phyloP scores from a whole-genome alignment of 1,284 basidiomycete species.

The Thelephora terrestris region DNA sequence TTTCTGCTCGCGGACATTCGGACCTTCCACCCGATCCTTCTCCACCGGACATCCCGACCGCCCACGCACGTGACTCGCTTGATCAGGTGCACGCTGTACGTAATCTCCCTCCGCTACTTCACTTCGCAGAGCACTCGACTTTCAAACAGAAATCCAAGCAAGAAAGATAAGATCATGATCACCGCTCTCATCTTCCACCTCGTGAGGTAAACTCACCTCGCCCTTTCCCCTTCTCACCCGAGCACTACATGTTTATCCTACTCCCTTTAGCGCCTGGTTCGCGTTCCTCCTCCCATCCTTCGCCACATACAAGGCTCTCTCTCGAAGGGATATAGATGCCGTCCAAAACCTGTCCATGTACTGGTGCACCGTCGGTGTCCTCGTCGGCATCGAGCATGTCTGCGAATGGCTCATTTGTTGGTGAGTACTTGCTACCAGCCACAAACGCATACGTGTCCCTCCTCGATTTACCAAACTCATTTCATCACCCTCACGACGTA shows the following conservation, averaged over 20 bases:
- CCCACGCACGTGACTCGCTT: too few species aligned
- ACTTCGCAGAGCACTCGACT: too few species aligned
- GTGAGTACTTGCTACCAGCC: slow-evolving; percentile 28
- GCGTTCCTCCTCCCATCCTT: slow-evolving; percentile 54
- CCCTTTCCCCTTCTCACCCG: slow-evolving; percentile 4
- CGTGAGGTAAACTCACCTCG: slow-evolving; percentile 16
- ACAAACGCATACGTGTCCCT: neutral
- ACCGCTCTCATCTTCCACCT: slow-evolving; percentile 38
- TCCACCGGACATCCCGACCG: too few species aligned
- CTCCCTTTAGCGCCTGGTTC: slow-evolving; percentile 53
- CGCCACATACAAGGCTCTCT: slow-evolving; percentile 57
- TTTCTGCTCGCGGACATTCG: too few species aligned
- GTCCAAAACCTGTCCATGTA: slow-evolving; percentile 49
- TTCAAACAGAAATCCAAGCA: too few species aligned
- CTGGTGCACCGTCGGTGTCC: slow-evolving; percentile 53
- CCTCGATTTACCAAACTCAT: neutral
- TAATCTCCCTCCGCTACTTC: too few species aligned
- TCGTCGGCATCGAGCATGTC: slow-evolving; percentile 61
- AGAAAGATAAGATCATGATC: slow-evolving; percentile 23
- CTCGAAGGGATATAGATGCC: slow-evolving; percentile 44
- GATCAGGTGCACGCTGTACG: too few species aligned
- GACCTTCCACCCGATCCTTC: too few species aligned
- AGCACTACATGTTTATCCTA: neutral
- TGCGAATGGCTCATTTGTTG: slow-evolving; percentile 64
- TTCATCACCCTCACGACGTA: neutral